Percentiles rank a stretch among this genome's conserved stretches.
Evolutionary conservation across 176 grass and related monocot species (phyloP).

Genomic region (Eleusine indica): DNA sequence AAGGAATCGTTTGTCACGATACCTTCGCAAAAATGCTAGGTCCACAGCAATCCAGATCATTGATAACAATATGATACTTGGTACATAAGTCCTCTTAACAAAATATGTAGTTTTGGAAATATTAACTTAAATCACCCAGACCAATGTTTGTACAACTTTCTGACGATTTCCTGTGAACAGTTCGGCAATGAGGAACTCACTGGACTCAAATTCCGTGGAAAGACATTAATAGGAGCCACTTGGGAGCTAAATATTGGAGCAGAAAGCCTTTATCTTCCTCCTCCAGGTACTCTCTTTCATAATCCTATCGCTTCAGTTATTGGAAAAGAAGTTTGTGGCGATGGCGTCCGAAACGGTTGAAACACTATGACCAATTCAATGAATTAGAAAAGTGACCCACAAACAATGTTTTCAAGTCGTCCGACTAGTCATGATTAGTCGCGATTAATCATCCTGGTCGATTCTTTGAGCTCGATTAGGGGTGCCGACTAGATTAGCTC

Average conservation of each 20-base stretch:
- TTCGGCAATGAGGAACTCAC: not conserved
- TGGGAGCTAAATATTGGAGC: not conserved
- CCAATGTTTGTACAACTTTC: conserved; percentile 12
- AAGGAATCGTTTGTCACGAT: not conserved
- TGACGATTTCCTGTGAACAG: not conserved
- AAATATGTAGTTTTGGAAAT: not conserved
- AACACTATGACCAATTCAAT: not conserved
- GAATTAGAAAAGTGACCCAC: not conserved
- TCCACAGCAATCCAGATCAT: not conserved
- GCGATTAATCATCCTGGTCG: too few species aligned
- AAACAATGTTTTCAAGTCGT: not conserved
- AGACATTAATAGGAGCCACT: not conserved
- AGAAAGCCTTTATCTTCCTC: conserved; percentile 3
- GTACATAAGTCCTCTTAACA: not conserved
- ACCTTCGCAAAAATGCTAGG: not conserved
- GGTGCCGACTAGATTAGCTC: too few species aligned
- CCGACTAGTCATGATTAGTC: too few species aligned
- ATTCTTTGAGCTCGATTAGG: too few species aligned
- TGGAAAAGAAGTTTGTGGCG: not conserved
- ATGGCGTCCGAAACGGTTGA: not conserved
- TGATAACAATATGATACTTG: not conserved
- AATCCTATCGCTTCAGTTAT: not conserved
- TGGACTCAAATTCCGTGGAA: not conserved
- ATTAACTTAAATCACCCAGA: not conserved
- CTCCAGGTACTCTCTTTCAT: conserved; percentile 38